Evolutionary conservation across 2,329 filamentous ascomycete species (phyloP).

Genomic region (Colletotrichum sp.): DNA sequence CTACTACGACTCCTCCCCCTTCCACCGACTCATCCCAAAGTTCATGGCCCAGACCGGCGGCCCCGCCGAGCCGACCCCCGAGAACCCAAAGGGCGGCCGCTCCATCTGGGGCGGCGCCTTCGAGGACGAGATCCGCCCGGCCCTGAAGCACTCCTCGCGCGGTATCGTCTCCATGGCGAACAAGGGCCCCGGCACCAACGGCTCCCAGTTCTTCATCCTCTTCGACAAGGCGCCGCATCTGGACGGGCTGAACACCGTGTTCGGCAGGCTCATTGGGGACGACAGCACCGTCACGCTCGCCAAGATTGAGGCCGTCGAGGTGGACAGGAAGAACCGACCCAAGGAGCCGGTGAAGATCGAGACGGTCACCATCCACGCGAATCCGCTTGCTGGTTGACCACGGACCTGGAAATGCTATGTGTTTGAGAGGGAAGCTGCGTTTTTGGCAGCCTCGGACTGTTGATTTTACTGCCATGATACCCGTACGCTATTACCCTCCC

Average conservation of each 20-base stretch:
- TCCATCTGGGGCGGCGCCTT: constrained; percentile 79
- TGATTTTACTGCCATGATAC: neutral
- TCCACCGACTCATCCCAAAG: constrained; percentile 79
- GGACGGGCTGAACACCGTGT: constrained; percentile 84
- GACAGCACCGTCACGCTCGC: constrained; percentile 69
- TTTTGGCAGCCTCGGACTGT: neutral
- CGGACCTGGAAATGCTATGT: neutral
- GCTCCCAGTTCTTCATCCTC: constrained; percentile 82
- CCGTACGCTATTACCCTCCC: neutral
- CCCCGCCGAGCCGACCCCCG: constrained; percentile 57
- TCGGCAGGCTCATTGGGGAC: constrained; percentile 75
- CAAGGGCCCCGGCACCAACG: constrained; percentile 75
- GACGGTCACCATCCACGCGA: constrained; percentile 77
- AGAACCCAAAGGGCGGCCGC: constrained; percentile 69
- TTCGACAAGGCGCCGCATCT: constrained; percentile 81
- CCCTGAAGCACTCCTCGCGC: constrained; percentile 70
- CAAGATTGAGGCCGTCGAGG: constrained; percentile 72
- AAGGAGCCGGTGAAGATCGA: constrained; percentile 71
- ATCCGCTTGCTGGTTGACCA: constrained; percentile 70
- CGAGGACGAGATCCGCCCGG: constrained; percentile 80
- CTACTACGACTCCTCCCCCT: constrained; percentile 77
- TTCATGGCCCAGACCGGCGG: constrained; percentile 85
- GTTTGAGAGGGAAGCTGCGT: neutral
- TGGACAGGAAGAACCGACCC: constrained; percentile 81
- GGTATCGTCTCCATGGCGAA: constrained; percentile 82